These are phyloP conservation scores for Botrytis medusae DNA, from an alignment of 2,329 filamentous ascomycete genomes.

Conservation along the genomic window DNA sequence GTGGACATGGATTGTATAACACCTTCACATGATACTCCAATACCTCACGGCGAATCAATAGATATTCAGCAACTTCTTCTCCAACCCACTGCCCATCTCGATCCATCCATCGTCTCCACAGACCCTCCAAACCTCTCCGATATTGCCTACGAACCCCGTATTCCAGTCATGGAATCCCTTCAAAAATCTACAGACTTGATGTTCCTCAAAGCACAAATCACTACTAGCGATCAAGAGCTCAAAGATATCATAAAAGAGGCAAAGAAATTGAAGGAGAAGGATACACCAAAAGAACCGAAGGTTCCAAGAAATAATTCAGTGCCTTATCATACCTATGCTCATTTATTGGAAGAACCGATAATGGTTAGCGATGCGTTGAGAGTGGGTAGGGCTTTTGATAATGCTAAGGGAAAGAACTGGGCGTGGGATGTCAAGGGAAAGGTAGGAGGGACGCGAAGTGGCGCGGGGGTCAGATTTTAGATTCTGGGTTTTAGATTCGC, in stretches of 20 bases:
- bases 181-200: slow-evolving; percentile 47
- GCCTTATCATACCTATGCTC: slow-evolving; percentile 19
- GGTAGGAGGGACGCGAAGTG: neutral
- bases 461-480: neutral
- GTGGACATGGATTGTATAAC: slow-evolving; percentile 98
- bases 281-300: slow-evolving; percentile 49
- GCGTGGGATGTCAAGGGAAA: slow-evolving; percentile 13
- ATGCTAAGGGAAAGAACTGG: slow-evolving; percentile 16
- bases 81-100: slow-evolving; percentile 66
- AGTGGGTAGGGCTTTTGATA: slow-evolving; percentile 11
- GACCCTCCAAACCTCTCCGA: slow-evolving; percentile 51
- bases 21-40: slow-evolving; percentile 75
- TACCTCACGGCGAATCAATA: slow-evolving; percentile 81
- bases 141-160: slow-evolving; percentile 68
- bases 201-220: slow-evolving; percentile 85
- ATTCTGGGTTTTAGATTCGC: neutral
- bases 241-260: slow-evolving; percentile 65
- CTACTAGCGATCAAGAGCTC: slow-evolving; percentile 70
- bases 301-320: neutral
- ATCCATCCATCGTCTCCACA: slow-evolving; percentile 59
- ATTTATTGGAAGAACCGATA: slow-evolving; percentile 22
- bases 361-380: slow-evolving; percentile 20
- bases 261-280: slow-evolving; percentile 25
- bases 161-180: slow-evolving; percentile 77
- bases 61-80: slow-evolving; percentile 78